A percentile compares a stretch with the other conserved stretches of the same genome.
These are phyloP conservation scores for Cutaneotrichosporon arboriforme DNA, from an alignment of 1,284 basidiomycete species.

Conservation along the genomic window DNA sequence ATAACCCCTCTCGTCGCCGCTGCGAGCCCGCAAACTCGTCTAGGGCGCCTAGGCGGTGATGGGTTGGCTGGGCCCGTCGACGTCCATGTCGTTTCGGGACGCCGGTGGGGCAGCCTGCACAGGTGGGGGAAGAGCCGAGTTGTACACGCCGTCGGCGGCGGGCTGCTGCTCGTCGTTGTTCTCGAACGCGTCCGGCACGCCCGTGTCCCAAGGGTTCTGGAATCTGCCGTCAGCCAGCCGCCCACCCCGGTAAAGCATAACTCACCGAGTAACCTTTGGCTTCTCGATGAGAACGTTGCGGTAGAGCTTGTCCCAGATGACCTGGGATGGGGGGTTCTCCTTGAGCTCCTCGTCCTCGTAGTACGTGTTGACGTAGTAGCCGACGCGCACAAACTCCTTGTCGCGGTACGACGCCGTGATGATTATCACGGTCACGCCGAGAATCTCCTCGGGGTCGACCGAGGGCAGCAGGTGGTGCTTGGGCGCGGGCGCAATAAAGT, in stretches of 20 bases:
- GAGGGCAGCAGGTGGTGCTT: conserved; percentile 72
- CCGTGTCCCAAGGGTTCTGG: conserved; percentile 44
- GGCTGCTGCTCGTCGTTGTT: conserved; percentile 9
- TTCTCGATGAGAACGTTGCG: conserved; percentile 83
- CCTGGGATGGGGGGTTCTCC: conserved; percentile 61
- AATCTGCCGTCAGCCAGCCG: conserved; percentile 27
- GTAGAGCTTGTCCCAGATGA: conserved; percentile 71
- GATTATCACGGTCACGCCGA: conserved; percentile 83
- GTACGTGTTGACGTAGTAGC: conserved; percentile 99
- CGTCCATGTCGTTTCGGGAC: conserved; percentile 29
- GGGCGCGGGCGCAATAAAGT: conserved; percentile 69
- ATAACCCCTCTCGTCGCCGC: background rate
- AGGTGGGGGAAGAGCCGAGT: conserved; percentile 39
- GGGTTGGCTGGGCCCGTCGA: conserved; percentile 17
- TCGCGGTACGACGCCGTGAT: conserved; percentile 85
- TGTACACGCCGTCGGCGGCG: conserved; percentile 11
- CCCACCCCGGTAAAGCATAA: too few relatives aligned
- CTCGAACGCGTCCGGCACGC: conserved; percentile 4
- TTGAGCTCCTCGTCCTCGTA: conserved; percentile 91
- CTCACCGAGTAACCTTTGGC: conserved; percentile 80
- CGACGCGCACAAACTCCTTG: conserved; percentile 96
- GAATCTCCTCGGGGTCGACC: conserved; percentile 56
- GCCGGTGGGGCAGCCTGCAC: conserved; percentile 29
- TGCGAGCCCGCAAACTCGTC: too few relatives aligned
- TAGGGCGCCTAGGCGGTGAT: conserved; percentile 14